Conservation (phyloP, 306 rosid species). For the Prunus kanzakura region DNA sequence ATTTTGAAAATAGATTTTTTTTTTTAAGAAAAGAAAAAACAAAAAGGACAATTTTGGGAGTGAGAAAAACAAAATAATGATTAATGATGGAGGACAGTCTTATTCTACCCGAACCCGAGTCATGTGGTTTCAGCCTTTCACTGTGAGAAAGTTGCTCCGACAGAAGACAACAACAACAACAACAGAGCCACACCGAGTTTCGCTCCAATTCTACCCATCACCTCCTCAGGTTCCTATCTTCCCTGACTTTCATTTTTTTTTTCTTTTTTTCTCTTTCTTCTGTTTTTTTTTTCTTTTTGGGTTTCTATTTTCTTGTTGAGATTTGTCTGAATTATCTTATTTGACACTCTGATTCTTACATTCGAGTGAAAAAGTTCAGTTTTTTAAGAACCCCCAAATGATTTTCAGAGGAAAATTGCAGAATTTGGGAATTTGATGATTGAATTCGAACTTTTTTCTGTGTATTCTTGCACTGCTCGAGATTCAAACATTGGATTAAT, state of each 20-base stretch:
- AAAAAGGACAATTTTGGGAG: neutral
- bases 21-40: neutral
- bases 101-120: conserved; percentile 5
- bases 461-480: conserved; percentile 12
- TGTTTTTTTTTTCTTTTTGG: neutral
- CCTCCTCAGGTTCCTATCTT: neutral
- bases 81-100: neutral
- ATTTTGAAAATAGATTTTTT: neutral
- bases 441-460: neutral
- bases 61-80: neutral
- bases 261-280: neutral
- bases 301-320: neutral
- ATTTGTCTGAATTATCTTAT: neutral
- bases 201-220: conserved; percentile 6
- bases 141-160: conserved; percentile 14
- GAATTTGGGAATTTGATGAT: neutral
- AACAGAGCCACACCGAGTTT: conserved; percentile 1
- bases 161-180: conserved; percentile 3
- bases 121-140: conserved; percentile 12
- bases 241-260: neutral
- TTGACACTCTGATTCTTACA: neutral
- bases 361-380: neutral
- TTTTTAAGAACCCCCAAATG: neutral
- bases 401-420: neutral
- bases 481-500: conserved; percentile 16